Conservation (phyloP, 306 rosid genomes). For the Datisca glomerata region DNA sequence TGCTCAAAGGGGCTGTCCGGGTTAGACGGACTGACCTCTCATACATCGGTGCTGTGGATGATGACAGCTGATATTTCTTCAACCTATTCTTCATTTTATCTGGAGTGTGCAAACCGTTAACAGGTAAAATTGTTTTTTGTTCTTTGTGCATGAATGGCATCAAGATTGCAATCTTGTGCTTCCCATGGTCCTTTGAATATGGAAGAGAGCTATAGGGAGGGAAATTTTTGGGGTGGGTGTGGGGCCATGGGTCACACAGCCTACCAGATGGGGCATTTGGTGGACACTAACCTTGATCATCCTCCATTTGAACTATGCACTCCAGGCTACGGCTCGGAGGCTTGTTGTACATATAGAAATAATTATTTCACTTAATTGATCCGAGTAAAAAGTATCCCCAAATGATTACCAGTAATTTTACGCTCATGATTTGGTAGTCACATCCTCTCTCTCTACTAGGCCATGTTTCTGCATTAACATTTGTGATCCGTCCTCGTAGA, state of each 20-base stretch:
- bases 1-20: slow-evolving; percentile 87
- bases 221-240: background rate
- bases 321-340: slow-evolving; percentile 9
- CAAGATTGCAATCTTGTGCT: slow-evolving; percentile 6
- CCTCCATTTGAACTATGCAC: slow-evolving; percentile 7
- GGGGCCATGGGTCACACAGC: slow-evolving; percentile 4
- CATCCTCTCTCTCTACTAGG: no score
- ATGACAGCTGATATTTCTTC: slow-evolving; percentile 53
- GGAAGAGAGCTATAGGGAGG: background rate
- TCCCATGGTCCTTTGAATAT: slow-evolving; percentile 5
- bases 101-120: slow-evolving; percentile 26
- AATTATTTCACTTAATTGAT: slow-evolving; percentile 12
- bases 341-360: slow-evolving; percentile 17
- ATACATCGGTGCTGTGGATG: slow-evolving; percentile 78
- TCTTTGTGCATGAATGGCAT: background rate
- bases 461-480: no score
- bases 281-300: slow-evolving; percentile 14
- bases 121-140: slow-evolving; percentile 27
- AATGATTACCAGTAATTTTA: background rate
- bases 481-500: no score
- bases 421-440: background rate
- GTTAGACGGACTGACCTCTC: slow-evolving; percentile 89
- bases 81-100: slow-evolving; percentile 27
- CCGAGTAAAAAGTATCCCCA: slow-evolving; percentile 4
- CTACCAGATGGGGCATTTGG: slow-evolving; percentile 5